Conservation (phyloP, 805 yeast genomes). For the Tetrapisispora fleetii region DNA sequence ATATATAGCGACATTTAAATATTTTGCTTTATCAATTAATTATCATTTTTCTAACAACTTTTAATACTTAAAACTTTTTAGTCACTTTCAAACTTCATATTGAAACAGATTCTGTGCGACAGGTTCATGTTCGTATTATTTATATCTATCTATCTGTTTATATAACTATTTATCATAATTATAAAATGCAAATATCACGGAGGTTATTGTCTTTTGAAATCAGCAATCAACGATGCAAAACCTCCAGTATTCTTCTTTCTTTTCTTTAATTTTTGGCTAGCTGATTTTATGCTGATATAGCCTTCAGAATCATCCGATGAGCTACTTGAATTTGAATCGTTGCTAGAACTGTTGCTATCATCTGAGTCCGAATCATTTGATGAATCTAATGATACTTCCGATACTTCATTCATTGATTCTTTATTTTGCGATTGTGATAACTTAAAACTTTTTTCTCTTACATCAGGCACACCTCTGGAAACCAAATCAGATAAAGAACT, state of each 20-base stretch:
- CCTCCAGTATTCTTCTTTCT: slow-evolving; percentile 32
- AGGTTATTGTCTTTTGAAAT: slow-evolving; percentile 29
- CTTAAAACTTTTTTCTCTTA: slow-evolving; percentile 35
- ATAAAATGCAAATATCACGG: neutral
- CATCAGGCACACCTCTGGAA: slow-evolving; percentile 60
- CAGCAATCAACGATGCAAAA: slow-evolving; percentile 40
- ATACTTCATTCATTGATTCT: neutral
- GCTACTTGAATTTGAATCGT: slow-evolving; percentile 2
- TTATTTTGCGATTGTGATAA: neutral
- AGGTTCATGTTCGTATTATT: too few species aligned
- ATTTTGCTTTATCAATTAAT: neutral
- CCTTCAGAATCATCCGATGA: slow-evolving; percentile 20
- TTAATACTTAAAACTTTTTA: too few species aligned
- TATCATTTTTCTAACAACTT: neutral
- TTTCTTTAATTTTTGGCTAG: slow-evolving; percentile 33
- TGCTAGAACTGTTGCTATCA: neutral
- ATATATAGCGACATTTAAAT: slow-evolving; percentile 8
- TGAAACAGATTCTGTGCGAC: too few species aligned
- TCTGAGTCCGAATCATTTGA: neutral
- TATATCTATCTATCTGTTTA: neutral
- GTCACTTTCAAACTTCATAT: neutral
- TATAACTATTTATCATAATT: neutral
- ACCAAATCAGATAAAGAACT: slow-evolving; percentile 49
- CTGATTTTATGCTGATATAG: slow-evolving; percentile 38
- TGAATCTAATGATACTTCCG: neutral